A percentile compares a stretch with the other conserved stretches of the same genome.
Conservation (phyloP, 306 rosid species). For the Cucumis cinereus region DNA sequence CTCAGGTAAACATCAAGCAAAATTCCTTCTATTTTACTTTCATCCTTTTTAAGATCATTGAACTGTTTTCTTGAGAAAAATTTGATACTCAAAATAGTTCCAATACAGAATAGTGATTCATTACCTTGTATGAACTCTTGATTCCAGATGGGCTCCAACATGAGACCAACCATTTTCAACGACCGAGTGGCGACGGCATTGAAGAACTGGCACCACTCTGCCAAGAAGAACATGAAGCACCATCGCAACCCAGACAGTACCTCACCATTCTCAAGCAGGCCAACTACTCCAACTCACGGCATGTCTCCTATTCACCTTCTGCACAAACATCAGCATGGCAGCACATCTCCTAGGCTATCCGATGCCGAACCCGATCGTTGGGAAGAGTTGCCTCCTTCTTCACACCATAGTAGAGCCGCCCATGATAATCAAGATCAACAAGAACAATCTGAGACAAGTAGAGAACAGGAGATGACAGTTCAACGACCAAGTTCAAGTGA, state of each 20-base stretch:
- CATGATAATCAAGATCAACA: conserved; percentile 7
- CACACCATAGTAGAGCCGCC: neutral
- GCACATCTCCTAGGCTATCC: conserved; percentile 26
- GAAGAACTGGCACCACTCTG: conserved; percentile 38
- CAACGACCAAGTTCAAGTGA: conserved; percentile 11
- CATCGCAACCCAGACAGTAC: conserved; percentile 18
- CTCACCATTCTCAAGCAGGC: conserved; percentile 50
- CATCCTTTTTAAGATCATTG: neutral
- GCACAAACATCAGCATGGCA: conserved; percentile 15
- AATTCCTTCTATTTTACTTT: neutral
- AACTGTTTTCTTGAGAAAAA: neutral
- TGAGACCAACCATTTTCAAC: conserved; percentile 56
- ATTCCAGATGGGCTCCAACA: conserved; percentile 54
- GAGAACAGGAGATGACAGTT: conserved; percentile 15
- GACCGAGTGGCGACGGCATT: conserved; percentile 43
- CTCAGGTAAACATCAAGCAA: conserved; percentile 44
- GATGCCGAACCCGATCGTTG: conserved; percentile 20
- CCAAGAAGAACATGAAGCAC: conserved; percentile 29
- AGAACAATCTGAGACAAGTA: neutral
- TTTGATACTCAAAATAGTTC: neutral
- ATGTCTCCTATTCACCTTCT: conserved; percentile 61
- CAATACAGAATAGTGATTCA: neutral
- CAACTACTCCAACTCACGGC: conserved; percentile 39
- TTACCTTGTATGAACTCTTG: neutral
- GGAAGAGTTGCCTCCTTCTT: conserved; percentile 21